These are phyloP conservation scores for Penicillium sp. DNA, from an alignment of 2,329 filamentous ascomycete species.

Conservation along the genomic window DNA sequence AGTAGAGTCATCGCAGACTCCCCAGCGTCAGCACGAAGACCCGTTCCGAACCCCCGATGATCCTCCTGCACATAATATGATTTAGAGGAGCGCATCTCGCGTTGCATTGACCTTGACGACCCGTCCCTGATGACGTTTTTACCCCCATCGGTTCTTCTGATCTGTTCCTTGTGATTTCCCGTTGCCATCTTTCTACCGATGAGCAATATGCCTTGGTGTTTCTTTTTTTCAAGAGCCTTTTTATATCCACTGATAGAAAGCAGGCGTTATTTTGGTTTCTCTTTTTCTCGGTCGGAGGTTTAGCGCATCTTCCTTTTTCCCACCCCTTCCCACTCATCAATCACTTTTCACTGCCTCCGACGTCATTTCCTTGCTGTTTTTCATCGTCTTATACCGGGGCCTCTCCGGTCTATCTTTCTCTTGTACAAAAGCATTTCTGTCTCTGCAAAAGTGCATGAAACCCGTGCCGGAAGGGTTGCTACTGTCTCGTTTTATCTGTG, in stretches of 20 bases:
- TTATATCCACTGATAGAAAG: conserved; percentile 43
- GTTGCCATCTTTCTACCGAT: conserved; percentile 18
- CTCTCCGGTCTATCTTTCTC: conserved; percentile 7
- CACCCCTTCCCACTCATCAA: conserved; percentile 11
- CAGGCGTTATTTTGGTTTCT: conserved; percentile 39
- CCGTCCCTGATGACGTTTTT: conserved; percentile 28
- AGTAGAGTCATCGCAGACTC: conserved; percentile 68
- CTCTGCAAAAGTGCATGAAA: conserved; percentile 17
- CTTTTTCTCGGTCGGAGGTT: conserved; percentile 30
- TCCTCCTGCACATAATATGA: conserved; percentile 32
- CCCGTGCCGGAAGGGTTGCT: conserved; percentile 13
- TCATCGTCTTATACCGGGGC: conserved; percentile 17
- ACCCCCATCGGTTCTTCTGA: conserved; percentile 33
- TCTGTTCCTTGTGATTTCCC: conserved; percentile 23
- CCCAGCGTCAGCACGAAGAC: conserved; percentile 31
- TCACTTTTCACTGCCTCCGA: conserved; percentile 4
- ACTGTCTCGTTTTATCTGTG: conserved; percentile 14
- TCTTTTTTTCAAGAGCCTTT: conserved; percentile 28
- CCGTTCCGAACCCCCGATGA: conserved; percentile 37
- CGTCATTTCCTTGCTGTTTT: conserved; percentile 4
- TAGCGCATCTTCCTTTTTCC: conserved; percentile 27
- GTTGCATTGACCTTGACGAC: conserved; percentile 30
- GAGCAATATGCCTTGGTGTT: conserved; percentile 26
- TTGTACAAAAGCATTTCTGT: conserved; percentile 38
- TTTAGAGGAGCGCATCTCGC: conserved; percentile 26